phyloP scores from a whole-genome alignment of 2,329 filamentous ascomycete genomes.

The Podosphaera xanthii region DNA sequence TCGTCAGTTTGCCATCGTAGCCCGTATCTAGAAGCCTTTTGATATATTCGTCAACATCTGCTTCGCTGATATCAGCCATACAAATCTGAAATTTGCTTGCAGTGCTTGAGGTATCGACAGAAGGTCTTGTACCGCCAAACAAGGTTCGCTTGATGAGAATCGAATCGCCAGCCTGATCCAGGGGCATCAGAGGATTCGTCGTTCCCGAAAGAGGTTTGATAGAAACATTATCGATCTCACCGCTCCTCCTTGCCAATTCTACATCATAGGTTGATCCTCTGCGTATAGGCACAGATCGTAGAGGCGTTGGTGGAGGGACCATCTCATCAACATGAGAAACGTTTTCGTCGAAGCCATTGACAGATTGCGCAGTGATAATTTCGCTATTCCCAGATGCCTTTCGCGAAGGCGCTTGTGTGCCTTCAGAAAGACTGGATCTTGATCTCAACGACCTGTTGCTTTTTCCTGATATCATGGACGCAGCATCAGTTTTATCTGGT shows the following conservation, averaged over 20 bases:
- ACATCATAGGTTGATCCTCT: constrained; percentile 52
- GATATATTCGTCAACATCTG: constrained; percentile 94
- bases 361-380: not conserved
- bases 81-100: not conserved
- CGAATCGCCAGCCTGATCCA: constrained; percentile 59
- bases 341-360: constrained; percentile 15
- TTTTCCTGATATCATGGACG: constrained; percentile 49
- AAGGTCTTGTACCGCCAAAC: not conserved
- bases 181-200: constrained; percentile 31
- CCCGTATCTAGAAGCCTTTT: constrained; percentile 81
- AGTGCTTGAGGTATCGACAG: not conserved
- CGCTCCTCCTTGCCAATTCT: constrained; percentile 56
- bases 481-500: constrained; percentile 46
- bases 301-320: constrained; percentile 61
- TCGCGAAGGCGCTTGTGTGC: constrained; percentile 11
- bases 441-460: constrained; percentile 30
- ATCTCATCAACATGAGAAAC: constrained; percentile 27
- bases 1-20: constrained; percentile 91
- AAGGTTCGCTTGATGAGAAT: constrained; percentile 54
- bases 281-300: constrained; percentile 52
- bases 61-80: constrained; percentile 75
- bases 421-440: constrained; percentile 20
- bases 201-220: constrained; percentile 59
- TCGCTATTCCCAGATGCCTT: not conserved
- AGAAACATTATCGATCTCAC: constrained; percentile 86